These are phyloP conservation scores for Penicillium roqueforti DNA, from an alignment of 495 filamentous ascomycete species.

Conservation along the genomic window DNA sequence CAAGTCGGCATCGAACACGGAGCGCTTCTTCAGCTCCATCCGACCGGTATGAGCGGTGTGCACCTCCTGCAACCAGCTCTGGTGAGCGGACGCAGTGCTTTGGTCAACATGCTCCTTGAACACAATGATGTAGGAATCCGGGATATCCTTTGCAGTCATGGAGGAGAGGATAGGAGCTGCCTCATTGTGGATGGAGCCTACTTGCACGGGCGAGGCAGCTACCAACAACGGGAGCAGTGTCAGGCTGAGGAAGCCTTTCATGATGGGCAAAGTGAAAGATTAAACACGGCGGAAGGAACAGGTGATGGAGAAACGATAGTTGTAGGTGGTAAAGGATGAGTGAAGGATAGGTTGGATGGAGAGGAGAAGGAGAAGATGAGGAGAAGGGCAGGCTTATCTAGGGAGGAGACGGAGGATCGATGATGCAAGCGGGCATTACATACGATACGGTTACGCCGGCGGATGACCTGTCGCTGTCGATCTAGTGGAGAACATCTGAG, in stretches of 20 bases:
- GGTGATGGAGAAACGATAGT: conserved; percentile 23
- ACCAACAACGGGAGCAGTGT: conserved; percentile 60
- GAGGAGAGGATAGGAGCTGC: conserved; percentile 87
- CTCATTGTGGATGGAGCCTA: conserved; percentile 77
- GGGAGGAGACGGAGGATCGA: conserved; percentile 33
- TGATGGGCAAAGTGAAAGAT: conserved; percentile 53
- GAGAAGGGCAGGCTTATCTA: conserved; percentile 40
- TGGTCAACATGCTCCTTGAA: conserved; percentile 92
- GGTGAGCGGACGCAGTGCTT: conserved; percentile 65
- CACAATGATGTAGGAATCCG: conserved; percentile 93
- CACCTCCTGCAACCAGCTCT: conserved; percentile 88
- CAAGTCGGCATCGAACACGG: conserved; percentile 65
- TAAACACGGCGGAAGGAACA: conserved; percentile 15
- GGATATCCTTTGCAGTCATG: conserved; percentile 66
- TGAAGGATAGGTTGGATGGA: conserved; percentile 22
- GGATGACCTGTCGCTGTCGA: conserved; percentile 33
- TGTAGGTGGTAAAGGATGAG: conserved; percentile 18
- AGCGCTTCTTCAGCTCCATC: conserved; percentile 84
- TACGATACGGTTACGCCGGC: conserved; percentile 24
- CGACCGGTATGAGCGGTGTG: conserved; percentile 52
- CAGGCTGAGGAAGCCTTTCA: conserved; percentile 70
- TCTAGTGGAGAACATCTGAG: conserved; percentile 13
- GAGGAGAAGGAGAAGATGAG: conserved; percentile 32
- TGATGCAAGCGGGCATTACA: conserved; percentile 43
- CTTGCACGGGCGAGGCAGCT: conserved; percentile 70